phyloP scores from a whole-genome alignment of 768 basidiomycete species.

The Suillus paluster region DNA sequence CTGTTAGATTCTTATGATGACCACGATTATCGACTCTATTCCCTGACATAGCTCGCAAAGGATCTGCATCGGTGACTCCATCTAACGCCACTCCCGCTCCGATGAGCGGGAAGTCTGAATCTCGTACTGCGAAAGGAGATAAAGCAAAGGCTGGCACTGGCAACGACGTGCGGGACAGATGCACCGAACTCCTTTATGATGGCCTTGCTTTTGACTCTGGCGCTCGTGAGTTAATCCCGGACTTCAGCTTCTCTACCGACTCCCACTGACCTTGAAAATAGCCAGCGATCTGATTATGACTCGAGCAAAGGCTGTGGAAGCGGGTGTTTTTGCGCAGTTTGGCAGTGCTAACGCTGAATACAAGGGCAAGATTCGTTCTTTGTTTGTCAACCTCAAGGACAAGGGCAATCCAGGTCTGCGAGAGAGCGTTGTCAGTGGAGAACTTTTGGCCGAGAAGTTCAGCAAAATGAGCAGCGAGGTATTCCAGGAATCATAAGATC shows the following conservation, averaged over 20 bases:
- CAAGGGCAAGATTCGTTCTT: conserved; percentile 80
- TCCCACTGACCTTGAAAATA: conserved; percentile 28
- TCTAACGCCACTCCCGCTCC: conserved; percentile 37
- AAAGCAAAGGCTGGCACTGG: conserved; percentile 62
- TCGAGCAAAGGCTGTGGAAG: conserved; percentile 75
- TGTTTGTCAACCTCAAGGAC: conserved; percentile 95
- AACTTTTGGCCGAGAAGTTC: conserved; percentile 69
- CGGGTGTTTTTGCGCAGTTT: conserved; percentile 54
- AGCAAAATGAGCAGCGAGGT: conserved; percentile 84
- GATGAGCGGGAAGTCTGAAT: conserved; percentile 38
- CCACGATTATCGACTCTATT: conserved; percentile 1
- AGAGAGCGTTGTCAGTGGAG: conserved; percentile 84
- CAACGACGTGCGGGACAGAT: conserved; percentile 84
- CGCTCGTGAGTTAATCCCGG: conserved; percentile 67
- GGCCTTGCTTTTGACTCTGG: conserved; percentile 85
- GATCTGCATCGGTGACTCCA: conserved; percentile 45
- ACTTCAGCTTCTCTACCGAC: conserved; percentile 4
- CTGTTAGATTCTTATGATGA: conserved; percentile 1
- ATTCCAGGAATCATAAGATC: background rate
- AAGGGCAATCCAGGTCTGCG: conserved; percentile 89
- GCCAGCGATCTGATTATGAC: conserved; percentile 70
- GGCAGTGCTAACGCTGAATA: conserved; percentile 55
- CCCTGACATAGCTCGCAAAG: conserved; percentile 31
- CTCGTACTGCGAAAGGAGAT: conserved; percentile 72
- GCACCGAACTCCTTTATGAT: conserved; percentile 89